Conservation (phyloP, 352 stramenopile species). For the Phytophthora constricta region DNA sequence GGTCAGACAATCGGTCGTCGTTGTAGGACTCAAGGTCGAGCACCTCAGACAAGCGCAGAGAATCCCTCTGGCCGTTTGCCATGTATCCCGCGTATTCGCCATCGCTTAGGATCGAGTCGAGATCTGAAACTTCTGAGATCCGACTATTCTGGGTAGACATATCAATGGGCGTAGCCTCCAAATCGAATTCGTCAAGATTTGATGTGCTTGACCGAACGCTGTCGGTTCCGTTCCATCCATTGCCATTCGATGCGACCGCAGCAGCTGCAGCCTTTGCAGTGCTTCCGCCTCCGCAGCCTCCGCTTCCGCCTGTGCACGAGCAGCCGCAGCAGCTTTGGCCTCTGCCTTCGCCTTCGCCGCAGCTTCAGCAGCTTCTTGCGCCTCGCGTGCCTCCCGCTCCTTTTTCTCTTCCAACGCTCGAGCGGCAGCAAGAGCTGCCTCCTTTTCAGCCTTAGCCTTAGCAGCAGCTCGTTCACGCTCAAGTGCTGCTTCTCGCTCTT, state of each 20-base stretch:
- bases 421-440: slow-evolving; percentile 55
- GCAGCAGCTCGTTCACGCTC: slow-evolving; percentile 49
- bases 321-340: slow-evolving; percentile 33
- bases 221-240: slow-evolving; percentile 35
- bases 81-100: slow-evolving; percentile 70
- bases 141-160: slow-evolving; percentile 51
- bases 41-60: slow-evolving; percentile 77
- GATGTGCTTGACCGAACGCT: slow-evolving; percentile 42
- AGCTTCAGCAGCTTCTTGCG: slow-evolving; percentile 37
- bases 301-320: slow-evolving; percentile 35
- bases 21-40: slow-evolving; percentile 73
- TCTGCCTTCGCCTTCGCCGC: slow-evolving; percentile 42
- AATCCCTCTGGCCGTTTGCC: slow-evolving; percentile 59
- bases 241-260: slow-evolving; percentile 37
- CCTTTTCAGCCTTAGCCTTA: slow-evolving; percentile 57
- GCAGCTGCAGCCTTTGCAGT: slow-evolving; percentile 32
- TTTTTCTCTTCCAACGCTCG: slow-evolving; percentile 57
- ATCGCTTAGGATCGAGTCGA: slow-evolving; percentile 65
- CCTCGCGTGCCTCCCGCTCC: slow-evolving; percentile 41
- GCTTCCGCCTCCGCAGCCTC: slow-evolving; percentile 40
- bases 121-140: slow-evolving; percentile 70
- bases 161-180: slow-evolving; percentile 50
- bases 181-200: slow-evolving; percentile 77
- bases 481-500: slow-evolving; percentile 55
- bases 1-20: slow-evolving; percentile 57